Conservation (phyloP, 805 yeast genomes). For the Myxozyma vanderwaltii region DNA sequence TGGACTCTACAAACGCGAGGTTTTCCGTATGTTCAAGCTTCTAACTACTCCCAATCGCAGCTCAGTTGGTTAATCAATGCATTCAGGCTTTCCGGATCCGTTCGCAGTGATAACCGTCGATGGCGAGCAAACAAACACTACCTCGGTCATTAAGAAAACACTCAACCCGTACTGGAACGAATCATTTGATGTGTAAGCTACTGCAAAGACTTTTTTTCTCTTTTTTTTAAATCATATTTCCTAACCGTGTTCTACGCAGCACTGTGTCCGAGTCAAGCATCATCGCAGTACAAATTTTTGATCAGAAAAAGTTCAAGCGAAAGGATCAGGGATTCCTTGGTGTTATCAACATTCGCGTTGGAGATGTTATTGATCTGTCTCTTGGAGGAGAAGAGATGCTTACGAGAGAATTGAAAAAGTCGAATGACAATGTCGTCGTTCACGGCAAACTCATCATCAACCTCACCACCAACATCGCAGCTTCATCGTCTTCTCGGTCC, state of each 20-base stretch:
- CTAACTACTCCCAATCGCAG: slow-evolving; percentile 45
- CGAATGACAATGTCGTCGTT: slow-evolving; percentile 90
- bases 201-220: background rate
- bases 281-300: slow-evolving; percentile 90
- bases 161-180: slow-evolving; percentile 98
- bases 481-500: slow-evolving; percentile 18
- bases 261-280: slow-evolving; percentile 76
- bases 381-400: slow-evolving; percentile 67
- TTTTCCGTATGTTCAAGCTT: slow-evolving; percentile 57
- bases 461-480: slow-evolving; percentile 41
- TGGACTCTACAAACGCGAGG: slow-evolving; percentile 91
- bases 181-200: slow-evolving; percentile 65
- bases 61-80: background rate
- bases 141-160: slow-evolving; percentile 90
- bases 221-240: slow-evolving; percentile 22
- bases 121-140: slow-evolving; percentile 93
- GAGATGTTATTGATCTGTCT: slow-evolving; percentile 73
- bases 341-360: slow-evolving; percentile 86
- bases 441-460: slow-evolving; percentile 82
- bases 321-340: slow-evolving; percentile 98
- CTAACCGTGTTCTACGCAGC: slow-evolving; percentile 31
- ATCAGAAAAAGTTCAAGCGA: slow-evolving; percentile 95
- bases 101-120: slow-evolving; percentile 97
- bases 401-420: slow-evolving; percentile 86
- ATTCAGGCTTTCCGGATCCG: slow-evolving; percentile 90